Conservation (phyloP, 1,139 yeast genomes). For the Geotrichum candidum region DNA sequence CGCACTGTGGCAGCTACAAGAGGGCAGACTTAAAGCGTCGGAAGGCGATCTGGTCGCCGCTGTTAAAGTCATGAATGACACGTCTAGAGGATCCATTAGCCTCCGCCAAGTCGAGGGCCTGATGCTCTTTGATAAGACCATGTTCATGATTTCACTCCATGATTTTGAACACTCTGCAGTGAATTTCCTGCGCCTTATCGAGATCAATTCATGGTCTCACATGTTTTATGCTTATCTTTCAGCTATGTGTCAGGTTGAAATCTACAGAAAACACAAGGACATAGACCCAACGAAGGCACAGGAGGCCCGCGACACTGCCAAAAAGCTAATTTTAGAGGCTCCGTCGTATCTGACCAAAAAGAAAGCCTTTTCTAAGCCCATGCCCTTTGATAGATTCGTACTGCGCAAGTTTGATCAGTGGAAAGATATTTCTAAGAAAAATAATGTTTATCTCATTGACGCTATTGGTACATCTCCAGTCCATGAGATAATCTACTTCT, state of each 20-base stretch:
- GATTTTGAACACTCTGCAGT: constrained; percentile 74
- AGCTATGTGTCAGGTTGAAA: constrained; percentile 77
- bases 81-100: constrained; percentile 58
- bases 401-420: constrained; percentile 64
- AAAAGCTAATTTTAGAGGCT: constrained; percentile 56
- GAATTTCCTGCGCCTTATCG: constrained; percentile 61
- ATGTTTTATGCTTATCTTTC: constrained; percentile 82
- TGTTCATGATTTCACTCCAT: constrained; percentile 69
- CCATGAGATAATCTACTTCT: constrained; percentile 80
- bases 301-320: constrained; percentile 54
- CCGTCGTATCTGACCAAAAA: constrained; percentile 61
- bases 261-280: constrained; percentile 54
- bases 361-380: constrained; percentile 69
- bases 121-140: constrained; percentile 77
- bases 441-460: constrained; percentile 53
- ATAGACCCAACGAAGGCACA: constrained; percentile 39
- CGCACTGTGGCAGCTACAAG: constrained; percentile 87
- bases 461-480: constrained; percentile 80
- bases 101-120: constrained; percentile 92
- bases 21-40: constrained; percentile 78
- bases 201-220: constrained; percentile 87
- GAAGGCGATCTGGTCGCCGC: constrained; percentile 69
- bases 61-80: constrained; percentile 64
- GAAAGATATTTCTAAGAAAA: constrained; percentile 41
- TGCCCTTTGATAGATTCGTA: constrained; percentile 87